Conservation (phyloP, 495 filamentous ascomycete genomes). For the Chaetomidium leptoderma region DNA sequence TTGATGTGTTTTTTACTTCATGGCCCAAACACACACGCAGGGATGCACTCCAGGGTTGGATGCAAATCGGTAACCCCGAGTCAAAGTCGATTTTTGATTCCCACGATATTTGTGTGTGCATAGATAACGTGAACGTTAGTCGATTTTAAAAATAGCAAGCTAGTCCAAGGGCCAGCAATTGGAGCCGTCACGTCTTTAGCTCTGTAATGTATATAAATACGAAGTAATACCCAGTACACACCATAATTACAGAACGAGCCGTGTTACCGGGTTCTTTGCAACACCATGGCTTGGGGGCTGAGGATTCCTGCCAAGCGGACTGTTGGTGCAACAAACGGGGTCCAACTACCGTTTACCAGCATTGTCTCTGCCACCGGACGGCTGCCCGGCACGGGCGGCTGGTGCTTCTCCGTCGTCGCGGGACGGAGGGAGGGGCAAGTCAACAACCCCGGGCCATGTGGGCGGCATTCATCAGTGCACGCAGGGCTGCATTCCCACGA, state of each 20-base stretch:
- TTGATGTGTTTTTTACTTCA: too few species aligned
- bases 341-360: not conserved
- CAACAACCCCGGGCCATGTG: slow-evolving; percentile 12
- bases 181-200: too few species aligned
- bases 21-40: too few species aligned
- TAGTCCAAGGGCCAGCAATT: too few species aligned
- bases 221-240: too few species aligned
- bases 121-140: not conserved
- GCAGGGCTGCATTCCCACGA: not conserved
- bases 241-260: too few species aligned
- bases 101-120: too few species aligned
- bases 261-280: slow-evolving; percentile 13
- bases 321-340: not conserved
- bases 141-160: not conserved
- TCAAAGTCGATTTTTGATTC: not conserved
- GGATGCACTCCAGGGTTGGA: too few species aligned
- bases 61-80: not conserved
- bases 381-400: slow-evolving; percentile 1
- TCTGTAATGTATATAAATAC: not conserved
- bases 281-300: too few species aligned
- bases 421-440: slow-evolving; percentile 5
- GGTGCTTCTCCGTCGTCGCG: not conserved
- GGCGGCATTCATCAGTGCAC: not conserved
- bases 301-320: too few species aligned
- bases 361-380: not conserved